phyloP scores from a whole-genome alignment of 805 yeast genomes.

The Ogataea henricii region DNA sequence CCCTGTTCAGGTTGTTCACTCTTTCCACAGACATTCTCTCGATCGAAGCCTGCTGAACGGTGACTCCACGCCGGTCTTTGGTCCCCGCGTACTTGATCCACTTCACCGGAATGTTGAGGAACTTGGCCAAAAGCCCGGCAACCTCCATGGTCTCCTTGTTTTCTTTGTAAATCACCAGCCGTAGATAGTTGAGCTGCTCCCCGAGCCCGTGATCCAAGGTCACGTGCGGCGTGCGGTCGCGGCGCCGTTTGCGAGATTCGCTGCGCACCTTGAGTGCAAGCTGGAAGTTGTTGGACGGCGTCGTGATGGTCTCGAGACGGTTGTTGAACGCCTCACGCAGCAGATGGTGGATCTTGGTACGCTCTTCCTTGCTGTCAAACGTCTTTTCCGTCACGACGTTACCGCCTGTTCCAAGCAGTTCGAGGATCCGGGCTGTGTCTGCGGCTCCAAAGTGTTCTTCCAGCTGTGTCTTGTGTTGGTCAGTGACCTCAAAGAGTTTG shows the following conservation, averaged over 20 bases:
- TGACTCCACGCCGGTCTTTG: constrained; percentile 93
- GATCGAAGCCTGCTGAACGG: constrained; percentile 79
- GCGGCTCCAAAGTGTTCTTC: constrained; percentile 58
- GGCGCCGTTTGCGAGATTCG: constrained; percentile 28
- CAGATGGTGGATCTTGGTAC: constrained; percentile 79
- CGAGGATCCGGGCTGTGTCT: constrained; percentile 55
- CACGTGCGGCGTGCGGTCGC: constrained; percentile 41
- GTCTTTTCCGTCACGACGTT: constrained; percentile 57
- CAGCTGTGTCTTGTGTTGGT: constrained; percentile 50
- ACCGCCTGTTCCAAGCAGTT: constrained; percentile 53
- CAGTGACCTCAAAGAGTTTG: constrained; percentile 26
- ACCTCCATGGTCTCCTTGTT: constrained; percentile 98
- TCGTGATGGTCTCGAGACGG: constrained; percentile 77
- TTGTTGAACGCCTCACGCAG: constrained; percentile 73
- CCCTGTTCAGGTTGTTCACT: constrained; percentile 72
- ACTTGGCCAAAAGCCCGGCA: constrained; percentile 69
- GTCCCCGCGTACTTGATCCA: constrained; percentile 87
- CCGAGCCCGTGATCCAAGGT: constrained; percentile 74
- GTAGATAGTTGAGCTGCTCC: constrained; percentile 64
- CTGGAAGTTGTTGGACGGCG: constrained; percentile 63
- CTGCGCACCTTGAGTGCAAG: constrained; percentile 49
- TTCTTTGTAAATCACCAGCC: constrained; percentile 84
- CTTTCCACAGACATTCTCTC: constrained; percentile 72
- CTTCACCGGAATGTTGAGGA: constrained; percentile 73
- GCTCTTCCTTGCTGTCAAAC: constrained; percentile 66